Base-by-base conservation (phyloP, 2,329 filamentous ascomycete genomes). In the Myriosclerotinia curreyana region DNA sequence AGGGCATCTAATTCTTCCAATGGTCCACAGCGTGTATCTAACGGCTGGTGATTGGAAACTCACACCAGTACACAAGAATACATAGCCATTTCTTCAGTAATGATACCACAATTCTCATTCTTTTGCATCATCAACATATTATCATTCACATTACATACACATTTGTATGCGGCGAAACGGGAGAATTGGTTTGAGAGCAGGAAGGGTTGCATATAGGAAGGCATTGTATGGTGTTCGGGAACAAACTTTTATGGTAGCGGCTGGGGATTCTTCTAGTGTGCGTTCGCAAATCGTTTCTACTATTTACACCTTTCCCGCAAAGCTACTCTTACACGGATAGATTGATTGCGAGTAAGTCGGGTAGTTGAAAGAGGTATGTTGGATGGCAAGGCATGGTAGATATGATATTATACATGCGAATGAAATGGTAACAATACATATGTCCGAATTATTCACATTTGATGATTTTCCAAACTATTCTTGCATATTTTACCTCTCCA, bases 401-500 rank as follows among this genome's bases (percentile, higher is more conserved):
- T 63, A 25, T 44, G 22, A 44, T n/a, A 9, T 34, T n/a, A 36
- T 28, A 25, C 49, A 52, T 44, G 25, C 25, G 44, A 63, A 38
- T 17, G 3, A 48, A 63, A 36, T 28, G 14, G 9, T 22, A 40
- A 22, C 34, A 50, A n/a, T 52, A 48, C 44, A 51, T 44, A 50
- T 42, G 36, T 38, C 20, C 28, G 5, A 48, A 59, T 36, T 48
- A 9, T 44, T 6, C 36, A 52, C 48, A n/a, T 34, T 44, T 60
- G 20, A 31, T n/a, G n/a, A 44, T 34, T 28, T 20, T 25, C 49
- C 17, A 31, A 20, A 31, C 49, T 20, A 34, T 31, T n/a, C n/a
- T n/a, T n/a, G n/a, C n/a, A n/a, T n/a, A n/a, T 9, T 40, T 22
- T 36, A 54, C 25, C 50, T 48, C 17, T 53, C 65, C 22, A 83